These are phyloP conservation scores for Arachnopeziza araneosa DNA, from an alignment of 2,329 filamentous ascomycete species.

Conservation along the genomic window DNA sequence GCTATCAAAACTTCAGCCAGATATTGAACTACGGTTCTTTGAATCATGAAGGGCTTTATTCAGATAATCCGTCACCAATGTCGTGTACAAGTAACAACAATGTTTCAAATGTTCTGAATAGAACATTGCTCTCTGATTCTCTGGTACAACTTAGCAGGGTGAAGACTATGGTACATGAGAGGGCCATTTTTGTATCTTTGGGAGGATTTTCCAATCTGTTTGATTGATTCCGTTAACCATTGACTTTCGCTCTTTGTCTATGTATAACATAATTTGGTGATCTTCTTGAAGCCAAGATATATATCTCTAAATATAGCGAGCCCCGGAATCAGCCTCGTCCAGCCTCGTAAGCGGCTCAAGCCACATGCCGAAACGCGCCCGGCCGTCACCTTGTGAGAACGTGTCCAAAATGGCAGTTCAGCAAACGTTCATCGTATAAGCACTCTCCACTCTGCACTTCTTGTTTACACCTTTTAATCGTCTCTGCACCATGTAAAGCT, in stretches of 20 bases:
- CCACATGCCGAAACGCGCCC: background rate
- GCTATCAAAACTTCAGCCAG: no score
- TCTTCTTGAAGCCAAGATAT: background rate
- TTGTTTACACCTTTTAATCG: conserved; percentile 6
- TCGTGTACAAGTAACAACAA: no score
- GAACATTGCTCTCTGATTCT: no score
- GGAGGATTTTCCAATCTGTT: no score
- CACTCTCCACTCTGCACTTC: conserved; percentile 1
- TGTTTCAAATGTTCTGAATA: no score
- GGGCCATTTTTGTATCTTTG: no score
- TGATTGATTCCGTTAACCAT: background rate
- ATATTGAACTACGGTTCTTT: no score
- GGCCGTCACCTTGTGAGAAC: background rate
- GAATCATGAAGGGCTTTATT: no score
- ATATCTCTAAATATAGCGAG: background rate
- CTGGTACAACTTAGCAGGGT: no score
- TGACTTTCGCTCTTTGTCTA: background rate
- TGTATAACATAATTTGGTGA: no score
- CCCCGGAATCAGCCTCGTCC: background rate
- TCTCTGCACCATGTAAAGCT: conserved; percentile 10
- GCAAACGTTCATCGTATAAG: background rate
- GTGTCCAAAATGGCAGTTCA: background rate
- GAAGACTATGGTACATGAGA: no score
- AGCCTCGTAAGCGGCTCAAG: background rate
- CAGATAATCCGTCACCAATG: no score